phyloP scores from a whole-genome alignment of 2,329 filamentous ascomycete species.

The Erysiphe pulchra region DNA sequence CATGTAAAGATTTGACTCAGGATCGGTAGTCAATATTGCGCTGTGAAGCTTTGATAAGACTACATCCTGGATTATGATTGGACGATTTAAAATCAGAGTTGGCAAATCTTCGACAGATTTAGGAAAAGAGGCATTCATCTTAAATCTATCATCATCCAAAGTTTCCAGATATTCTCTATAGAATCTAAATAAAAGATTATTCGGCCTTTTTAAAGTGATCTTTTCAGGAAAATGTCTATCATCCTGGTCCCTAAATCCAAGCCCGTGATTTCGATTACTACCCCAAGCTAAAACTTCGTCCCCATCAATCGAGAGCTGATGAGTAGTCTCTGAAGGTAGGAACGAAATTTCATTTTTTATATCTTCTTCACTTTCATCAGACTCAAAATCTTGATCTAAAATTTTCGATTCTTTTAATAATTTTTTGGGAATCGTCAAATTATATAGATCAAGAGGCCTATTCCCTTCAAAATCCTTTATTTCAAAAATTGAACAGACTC shows the following conservation, averaged over 20 bases:
- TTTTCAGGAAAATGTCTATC: slow-evolving; percentile 85
- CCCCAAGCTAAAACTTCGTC: slow-evolving; percentile 87
- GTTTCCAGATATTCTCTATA: slow-evolving; percentile 37
- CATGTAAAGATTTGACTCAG: slow-evolving; percentile 72
- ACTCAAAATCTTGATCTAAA: slow-evolving; percentile 1
- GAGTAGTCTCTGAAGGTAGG: not conserved
- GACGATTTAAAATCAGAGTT: slow-evolving; percentile 41
- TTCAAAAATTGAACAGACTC: slow-evolving; percentile 52
- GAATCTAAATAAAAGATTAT: slow-evolving; percentile 49
- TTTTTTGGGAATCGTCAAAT: slow-evolving; percentile 60
- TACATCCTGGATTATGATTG: slow-evolving; percentile 55
- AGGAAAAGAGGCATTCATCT: slow-evolving; percentile 8
- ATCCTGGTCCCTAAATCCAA: slow-evolving; percentile 87
- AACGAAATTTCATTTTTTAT: not conserved
- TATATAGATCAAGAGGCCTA: slow-evolving; percentile 82
- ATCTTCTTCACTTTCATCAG: slow-evolving; percentile 17
- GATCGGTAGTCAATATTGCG: slow-evolving; percentile 65
- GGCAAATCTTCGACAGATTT: slow-evolving; percentile 30
- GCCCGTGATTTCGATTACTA: slow-evolving; percentile 81
- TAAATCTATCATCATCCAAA: slow-evolving; percentile 5
- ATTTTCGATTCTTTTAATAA: slow-evolving; percentile 21
- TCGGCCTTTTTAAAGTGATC: slow-evolving; percentile 48
- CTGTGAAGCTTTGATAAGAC: slow-evolving; percentile 80
- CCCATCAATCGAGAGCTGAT: slow-evolving; percentile 22
- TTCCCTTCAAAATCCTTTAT: slow-evolving; percentile 90